Conservation (phyloP, 2,329 filamentous ascomycete species). For the Colletotrichum liaoningense region DNA sequence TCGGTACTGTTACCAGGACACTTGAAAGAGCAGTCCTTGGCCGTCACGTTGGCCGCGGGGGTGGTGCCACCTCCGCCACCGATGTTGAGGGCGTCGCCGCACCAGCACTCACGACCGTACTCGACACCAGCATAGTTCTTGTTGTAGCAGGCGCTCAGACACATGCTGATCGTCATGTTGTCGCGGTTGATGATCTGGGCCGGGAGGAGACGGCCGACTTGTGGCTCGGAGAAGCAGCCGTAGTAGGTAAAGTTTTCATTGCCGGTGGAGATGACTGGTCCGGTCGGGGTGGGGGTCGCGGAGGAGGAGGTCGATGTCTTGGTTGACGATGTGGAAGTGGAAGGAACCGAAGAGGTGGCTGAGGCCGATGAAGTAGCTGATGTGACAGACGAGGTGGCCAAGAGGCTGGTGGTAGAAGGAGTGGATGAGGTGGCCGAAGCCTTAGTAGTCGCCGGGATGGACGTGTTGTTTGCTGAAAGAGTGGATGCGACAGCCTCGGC, state of each 20-base stretch:
- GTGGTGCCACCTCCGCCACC: conserved; percentile 23
- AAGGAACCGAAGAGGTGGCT: background rate
- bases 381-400: background rate
- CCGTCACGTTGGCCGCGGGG: conserved; percentile 35
- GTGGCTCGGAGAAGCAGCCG: conserved; percentile 48
- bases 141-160: conserved; percentile 35
- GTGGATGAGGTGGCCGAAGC: background rate
- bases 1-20: conserved; percentile 33
- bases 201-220: conserved; percentile 45
- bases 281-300: conserved; percentile 39
- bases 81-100: conserved; percentile 41
- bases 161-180: conserved; percentile 37
- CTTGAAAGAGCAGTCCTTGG: conserved; percentile 33
- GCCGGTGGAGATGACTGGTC: conserved; percentile 44
- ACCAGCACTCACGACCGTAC: conserved; percentile 39
- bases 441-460: background rate
- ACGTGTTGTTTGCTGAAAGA: background rate
- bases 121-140: conserved; percentile 37
- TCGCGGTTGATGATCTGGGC: conserved; percentile 44
- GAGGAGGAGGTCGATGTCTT: conserved; percentile 1
- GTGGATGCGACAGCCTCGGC: background rate
- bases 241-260: conserved; percentile 52
- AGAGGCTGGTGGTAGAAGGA: background rate
- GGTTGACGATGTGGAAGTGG: background rate
- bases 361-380: background rate